Evolutionary conservation across 345 rosid species (phyloP).

Genomic region (Trapa bicornis): DNA sequence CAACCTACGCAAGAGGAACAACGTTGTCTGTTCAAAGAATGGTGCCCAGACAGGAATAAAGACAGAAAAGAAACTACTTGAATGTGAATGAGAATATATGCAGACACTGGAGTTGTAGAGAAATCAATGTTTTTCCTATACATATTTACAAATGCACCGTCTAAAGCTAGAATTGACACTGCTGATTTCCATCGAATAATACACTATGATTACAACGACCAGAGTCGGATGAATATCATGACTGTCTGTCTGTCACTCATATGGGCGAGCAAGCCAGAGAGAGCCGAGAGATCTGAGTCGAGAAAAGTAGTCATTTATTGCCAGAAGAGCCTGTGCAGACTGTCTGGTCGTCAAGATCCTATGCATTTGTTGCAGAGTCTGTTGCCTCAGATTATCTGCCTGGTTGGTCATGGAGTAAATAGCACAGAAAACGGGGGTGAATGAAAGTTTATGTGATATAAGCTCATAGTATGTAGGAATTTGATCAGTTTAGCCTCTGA

Average conservation of each 20-base stretch:
- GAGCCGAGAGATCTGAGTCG: slow-evolving; percentile 32
- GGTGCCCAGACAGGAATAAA: not conserved
- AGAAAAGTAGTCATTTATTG: slow-evolving; percentile 24
- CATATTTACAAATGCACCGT: not conserved
- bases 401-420: not conserved
- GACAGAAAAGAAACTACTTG: not conserved
- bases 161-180: not conserved
- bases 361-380: slow-evolving; percentile 21
- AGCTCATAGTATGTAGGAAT: not conserved
- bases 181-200: not conserved
- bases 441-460: not conserved
- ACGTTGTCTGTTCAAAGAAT: not conserved
- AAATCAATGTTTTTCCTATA: not conserved
- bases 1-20: not conserved
- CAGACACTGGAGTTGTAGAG: not conserved
- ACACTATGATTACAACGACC: not conserved
- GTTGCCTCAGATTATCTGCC: slow-evolving; percentile 6
- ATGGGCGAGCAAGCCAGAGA: slow-evolving; percentile 30
- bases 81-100: not conserved
- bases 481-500: not conserved
- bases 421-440: not conserved
- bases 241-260: slow-evolving; percentile 4
- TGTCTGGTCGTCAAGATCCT: slow-evolving; percentile 26
- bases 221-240: not conserved
- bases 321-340: slow-evolving; percentile 28